phyloP scores from a whole-genome alignment of 495 filamentous ascomycete species.

The Hypoxylon fragiforme region DNA sequence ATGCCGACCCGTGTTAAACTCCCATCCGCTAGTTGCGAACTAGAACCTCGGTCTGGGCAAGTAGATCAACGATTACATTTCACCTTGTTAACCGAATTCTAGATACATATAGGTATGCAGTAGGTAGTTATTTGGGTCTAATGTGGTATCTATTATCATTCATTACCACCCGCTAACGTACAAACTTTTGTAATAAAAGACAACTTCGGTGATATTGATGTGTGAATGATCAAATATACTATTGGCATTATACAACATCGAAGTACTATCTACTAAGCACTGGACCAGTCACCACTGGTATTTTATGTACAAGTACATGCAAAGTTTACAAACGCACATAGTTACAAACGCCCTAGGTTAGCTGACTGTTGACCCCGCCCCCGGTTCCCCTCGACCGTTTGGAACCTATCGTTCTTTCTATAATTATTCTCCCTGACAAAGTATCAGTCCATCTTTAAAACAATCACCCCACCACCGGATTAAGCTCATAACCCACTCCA shows the following conservation, averaged over 20 bases:
- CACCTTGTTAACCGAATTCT: not conserved
- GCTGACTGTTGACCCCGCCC: conserved; percentile 19
- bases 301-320: too few species aligned
- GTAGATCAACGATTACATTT: not conserved
- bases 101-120: conserved; percentile 1
- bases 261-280: too few species aligned
- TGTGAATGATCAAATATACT: too few species aligned
- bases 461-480: conserved; percentile 8
- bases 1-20: conserved; percentile 3
- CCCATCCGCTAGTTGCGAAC: not conserved
- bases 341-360: too few species aligned
- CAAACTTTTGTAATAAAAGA: too few species aligned
- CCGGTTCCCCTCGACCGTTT: conserved; percentile 25
- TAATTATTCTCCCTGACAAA: conserved; percentile 19
- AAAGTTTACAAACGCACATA: too few species aligned
- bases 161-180: too few species aligned
- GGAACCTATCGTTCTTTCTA: conserved; percentile 13
- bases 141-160: too few species aligned
- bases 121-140: too few species aligned
- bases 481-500: conserved; percentile 1
- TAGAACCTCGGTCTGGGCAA: conserved; percentile 19
- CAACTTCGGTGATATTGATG: too few species aligned
- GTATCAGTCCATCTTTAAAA: conserved; percentile 1
- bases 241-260: too few species aligned
- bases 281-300: too few species aligned